These are phyloP conservation scores for Monilinia vaccinii-corymbosi DNA, from an alignment of 2,329 filamentous ascomycete species.

Conservation along the genomic window DNA sequence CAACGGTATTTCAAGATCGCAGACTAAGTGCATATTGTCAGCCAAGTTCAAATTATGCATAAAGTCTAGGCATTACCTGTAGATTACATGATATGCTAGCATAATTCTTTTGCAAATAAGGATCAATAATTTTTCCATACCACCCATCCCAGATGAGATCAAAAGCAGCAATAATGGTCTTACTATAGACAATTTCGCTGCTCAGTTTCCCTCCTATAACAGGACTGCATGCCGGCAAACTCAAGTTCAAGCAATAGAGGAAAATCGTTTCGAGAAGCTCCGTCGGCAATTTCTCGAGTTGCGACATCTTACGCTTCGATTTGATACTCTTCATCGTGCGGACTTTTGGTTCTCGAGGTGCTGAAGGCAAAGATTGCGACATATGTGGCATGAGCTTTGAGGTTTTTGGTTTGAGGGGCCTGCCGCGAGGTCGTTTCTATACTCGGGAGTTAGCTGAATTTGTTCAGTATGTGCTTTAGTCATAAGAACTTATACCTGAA, in stretches of 20 bases:
- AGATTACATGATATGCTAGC: neutral
- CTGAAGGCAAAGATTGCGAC: neutral
- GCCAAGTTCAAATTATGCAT: neutral
- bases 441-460: neutral
- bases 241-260: conserved; percentile 23
- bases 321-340: conserved; percentile 23
- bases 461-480: neutral
- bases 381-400: neutral
- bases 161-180: conserved; percentile 23
- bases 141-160: conserved; percentile 21
- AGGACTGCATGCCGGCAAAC: conserved; percentile 25
- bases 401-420: conserved; percentile 14
- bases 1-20: conserved; percentile 25
- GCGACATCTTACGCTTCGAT: conserved; percentile 23
- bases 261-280: conserved; percentile 28
- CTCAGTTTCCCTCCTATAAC: conserved; percentile 26
- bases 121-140: neutral
- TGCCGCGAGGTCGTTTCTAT: conserved; percentile 15
- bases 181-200: conserved; percentile 20
- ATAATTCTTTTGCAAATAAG: neutral
- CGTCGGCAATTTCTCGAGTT: conserved; percentile 26
- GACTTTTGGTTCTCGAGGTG: conserved; percentile 9
- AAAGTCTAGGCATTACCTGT: conserved; percentile 8
- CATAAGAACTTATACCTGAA: conserved; percentile 14
- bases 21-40: conserved; percentile 15